phyloP scores from a whole-genome alignment of 768 basidiomycete genomes.

The Kwoniella mangroviensis region DNA sequence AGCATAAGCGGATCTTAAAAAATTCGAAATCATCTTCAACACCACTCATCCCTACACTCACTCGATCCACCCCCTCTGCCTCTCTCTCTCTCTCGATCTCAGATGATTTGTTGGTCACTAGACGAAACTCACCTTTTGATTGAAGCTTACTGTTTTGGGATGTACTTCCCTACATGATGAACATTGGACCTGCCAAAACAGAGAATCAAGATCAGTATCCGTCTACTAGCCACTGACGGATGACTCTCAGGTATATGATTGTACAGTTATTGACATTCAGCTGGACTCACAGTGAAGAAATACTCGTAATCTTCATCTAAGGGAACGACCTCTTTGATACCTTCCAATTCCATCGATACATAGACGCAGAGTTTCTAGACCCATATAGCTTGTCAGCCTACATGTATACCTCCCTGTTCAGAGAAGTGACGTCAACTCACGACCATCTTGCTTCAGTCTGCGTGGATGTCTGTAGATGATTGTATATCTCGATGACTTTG shows the following conservation, averaged over 20 bases:
- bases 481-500: not conserved
- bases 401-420: not conserved
- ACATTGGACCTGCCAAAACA: slow-evolving; percentile 36
- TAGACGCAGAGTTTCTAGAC: slow-evolving; percentile 51
- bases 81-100: not conserved
- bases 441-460: slow-evolving; percentile 7
- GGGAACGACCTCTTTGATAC: slow-evolving; percentile 52
- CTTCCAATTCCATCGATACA: slow-evolving; percentile 56
- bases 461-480: not conserved
- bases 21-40: not conserved
- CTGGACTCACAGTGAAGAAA: slow-evolving; percentile 52
- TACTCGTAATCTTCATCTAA: slow-evolving; percentile 51
- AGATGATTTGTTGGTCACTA: no score
- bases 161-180: slow-evolving; percentile 51
- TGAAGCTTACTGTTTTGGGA: slow-evolving; percentile 52
- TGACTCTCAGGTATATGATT: no score
- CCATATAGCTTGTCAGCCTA: not conserved
- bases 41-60: not conserved
- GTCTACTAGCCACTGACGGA: no score
- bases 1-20: not conserved
- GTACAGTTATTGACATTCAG: no score
- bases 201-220: slow-evolving; percentile 1
- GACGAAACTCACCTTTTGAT: slow-evolving; percentile 38
- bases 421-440: not conserved
- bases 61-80: not conserved